Evolutionary conservation across 495 filamentous ascomycete genomes (phyloP).

Genomic region (Parathielavia appendiculata): DNA sequence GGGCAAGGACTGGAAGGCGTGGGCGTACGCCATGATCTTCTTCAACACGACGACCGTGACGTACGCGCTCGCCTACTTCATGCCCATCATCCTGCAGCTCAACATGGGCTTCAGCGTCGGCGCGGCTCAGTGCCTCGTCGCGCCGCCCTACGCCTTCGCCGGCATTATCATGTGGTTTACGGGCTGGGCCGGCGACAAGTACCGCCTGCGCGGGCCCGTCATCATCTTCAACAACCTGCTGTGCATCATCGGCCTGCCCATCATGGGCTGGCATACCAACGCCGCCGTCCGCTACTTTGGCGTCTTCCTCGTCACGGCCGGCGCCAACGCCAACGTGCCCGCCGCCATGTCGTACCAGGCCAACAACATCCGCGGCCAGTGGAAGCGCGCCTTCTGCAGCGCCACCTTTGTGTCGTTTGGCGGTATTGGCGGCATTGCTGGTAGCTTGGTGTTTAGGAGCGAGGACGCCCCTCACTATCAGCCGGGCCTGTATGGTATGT

Average conservation of each 20-base stretch:
- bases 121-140: slow-evolving; percentile 56
- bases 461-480: slow-evolving; percentile 37
- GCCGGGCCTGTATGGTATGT: slow-evolving; percentile 36
- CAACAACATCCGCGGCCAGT: slow-evolving; percentile 65
- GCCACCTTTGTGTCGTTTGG: slow-evolving; percentile 56
- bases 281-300: slow-evolving; percentile 56
- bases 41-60: slow-evolving; percentile 55
- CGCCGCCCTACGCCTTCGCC: slow-evolving; percentile 58
- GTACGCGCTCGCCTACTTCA: slow-evolving; percentile 63
- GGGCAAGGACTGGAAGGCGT: slow-evolving; percentile 54
- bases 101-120: slow-evolving; percentile 56
- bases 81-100: slow-evolving; percentile 56
- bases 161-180: slow-evolving; percentile 53
- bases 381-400: slow-evolving; percentile 58
- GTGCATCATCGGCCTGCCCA: slow-evolving; percentile 44
- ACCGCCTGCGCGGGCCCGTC: slow-evolving; percentile 52
- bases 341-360: slow-evolving; percentile 57
- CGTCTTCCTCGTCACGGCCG: slow-evolving; percentile 57
- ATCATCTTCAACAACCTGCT: slow-evolving; percentile 51
- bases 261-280: slow-evolving; percentile 49
- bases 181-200: slow-evolving; percentile 53
- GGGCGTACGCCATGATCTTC: slow-evolving; percentile 57
- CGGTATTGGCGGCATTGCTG: slow-evolving; percentile 57
- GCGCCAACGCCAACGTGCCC: slow-evolving; percentile 58
- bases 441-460: slow-evolving; percentile 50